Evolutionary conservation across 73 alveolate genomes (phyloP).

Genomic region (Paraurostyla sp.): DNA sequence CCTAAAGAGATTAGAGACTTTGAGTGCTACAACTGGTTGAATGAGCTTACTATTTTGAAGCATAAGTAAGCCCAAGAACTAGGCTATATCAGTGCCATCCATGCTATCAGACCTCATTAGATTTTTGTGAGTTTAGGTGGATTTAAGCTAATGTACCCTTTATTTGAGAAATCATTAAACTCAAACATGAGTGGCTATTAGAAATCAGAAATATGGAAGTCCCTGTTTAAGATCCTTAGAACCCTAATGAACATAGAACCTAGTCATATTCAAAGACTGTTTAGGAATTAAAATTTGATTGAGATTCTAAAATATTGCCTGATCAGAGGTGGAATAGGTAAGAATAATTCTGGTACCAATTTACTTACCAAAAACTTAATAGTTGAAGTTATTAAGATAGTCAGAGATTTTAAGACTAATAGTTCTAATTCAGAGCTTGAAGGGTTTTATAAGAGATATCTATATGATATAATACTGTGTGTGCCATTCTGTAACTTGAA

Average conservation of each 20-base stretch:
- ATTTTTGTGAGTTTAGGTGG: constrained; percentile 45
- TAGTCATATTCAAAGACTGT: constrained; percentile 11
- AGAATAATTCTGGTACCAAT: too few relatives aligned
- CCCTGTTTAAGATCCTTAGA: constrained; percentile 1
- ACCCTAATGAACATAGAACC: constrained; percentile 51
- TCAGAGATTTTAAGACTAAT: constrained; percentile 29
- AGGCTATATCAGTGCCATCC: not conserved
- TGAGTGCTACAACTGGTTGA: not conserved
- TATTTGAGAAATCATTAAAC: constrained; percentile 13
- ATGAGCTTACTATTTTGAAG: not conserved
- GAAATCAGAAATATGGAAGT: constrained; percentile 37
- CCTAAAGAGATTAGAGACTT: not conserved
- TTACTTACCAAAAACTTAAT: constrained; percentile 20
- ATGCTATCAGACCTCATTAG: not conserved
- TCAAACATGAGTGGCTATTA: not conserved
- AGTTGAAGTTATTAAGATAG: not conserved
- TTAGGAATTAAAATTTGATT: constrained; percentile 6
- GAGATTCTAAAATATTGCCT: constrained; percentile 38
- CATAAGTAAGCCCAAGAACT: constrained; percentile 4
- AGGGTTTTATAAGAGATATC: constrained; percentile 8
- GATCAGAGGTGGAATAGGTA: constrained; percentile 43
- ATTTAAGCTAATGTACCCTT: constrained; percentile 43
- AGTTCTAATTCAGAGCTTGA: not conserved
- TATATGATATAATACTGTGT: constrained; percentile 5
- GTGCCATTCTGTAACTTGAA: not conserved